A percentile compares a stretch with the other conserved stretches of the same genome.
Conservation (phyloP, 208 protist genomes). For the Entamoeba dispar region DNA sequence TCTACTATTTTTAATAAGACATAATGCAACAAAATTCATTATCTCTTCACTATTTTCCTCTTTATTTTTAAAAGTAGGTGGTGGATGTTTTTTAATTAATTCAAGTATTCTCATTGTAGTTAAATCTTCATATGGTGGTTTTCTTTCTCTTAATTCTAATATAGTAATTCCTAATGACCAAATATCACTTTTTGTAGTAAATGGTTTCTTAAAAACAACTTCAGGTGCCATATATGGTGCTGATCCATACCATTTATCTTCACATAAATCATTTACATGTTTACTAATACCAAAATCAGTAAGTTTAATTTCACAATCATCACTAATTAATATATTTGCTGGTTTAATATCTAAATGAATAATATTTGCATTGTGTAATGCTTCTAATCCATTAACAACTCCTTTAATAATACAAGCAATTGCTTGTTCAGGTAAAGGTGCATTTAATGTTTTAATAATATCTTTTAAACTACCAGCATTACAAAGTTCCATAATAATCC, state of each 20-base stretch:
- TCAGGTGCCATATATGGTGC: conserved; percentile 14
- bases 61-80: not conserved
- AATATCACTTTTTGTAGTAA: not conserved
- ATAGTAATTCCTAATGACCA: conserved; percentile 12
- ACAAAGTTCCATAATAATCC: not conserved
- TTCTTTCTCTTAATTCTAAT: conserved; percentile 7
- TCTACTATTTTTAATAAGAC: not conserved
- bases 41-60: not conserved
- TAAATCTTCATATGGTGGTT: conserved; percentile 8
- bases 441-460: no score
- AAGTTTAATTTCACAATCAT: conserved; percentile 10
- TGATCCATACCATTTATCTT: not conserved
- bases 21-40: not conserved
- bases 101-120: not conserved
- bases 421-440: no score
- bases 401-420: not conserved
- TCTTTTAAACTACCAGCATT: no score
- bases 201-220: not conserved
- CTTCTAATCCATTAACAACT: conserved; percentile 13
- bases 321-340: conserved; percentile 23
- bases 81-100: not conserved
- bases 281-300: conserved; percentile 27
- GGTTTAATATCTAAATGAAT: conserved; percentile 30
- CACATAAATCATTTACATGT: not conserved
- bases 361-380: conserved; percentile 17